Conservation (phyloP, 129 eudicot genomes). For the Artemisia tridentata region DNA sequence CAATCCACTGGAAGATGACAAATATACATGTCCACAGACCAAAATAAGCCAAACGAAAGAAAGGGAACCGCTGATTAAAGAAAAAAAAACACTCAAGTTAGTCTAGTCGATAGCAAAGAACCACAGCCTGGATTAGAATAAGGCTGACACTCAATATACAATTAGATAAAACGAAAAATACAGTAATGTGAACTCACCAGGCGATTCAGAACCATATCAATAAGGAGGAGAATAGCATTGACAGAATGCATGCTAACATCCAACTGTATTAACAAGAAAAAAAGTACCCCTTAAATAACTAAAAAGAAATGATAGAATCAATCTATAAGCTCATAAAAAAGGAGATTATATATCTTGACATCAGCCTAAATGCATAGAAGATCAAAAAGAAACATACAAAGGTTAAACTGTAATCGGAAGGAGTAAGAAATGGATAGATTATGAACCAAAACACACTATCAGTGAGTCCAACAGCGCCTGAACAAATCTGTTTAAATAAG, state of each 20-base stretch:
- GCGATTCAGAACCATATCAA: constrained; percentile 59
- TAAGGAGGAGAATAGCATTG: constrained; percentile 72
- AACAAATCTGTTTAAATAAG: constrained; percentile 43
- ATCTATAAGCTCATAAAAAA: not conserved
- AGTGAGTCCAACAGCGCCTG: constrained; percentile 88
- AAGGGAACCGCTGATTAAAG: constrained; percentile 70
- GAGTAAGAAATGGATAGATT: constrained; percentile 69
- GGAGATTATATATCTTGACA: not conserved
- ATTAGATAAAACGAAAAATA: not conserved
- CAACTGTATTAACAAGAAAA: constrained; percentile 44
- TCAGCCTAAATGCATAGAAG: too few relatives aligned
- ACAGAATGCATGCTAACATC: constrained; percentile 72
- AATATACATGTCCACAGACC: constrained; percentile 67
- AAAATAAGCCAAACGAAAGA: constrained; percentile 86
- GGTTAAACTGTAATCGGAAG: constrained; percentile 40
- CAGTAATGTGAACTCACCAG: constrained; percentile 47
- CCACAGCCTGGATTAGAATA: too few relatives aligned
- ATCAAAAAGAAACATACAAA: constrained; percentile 53
- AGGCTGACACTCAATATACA: too few relatives aligned
- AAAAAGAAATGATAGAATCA: not conserved
- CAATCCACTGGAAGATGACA: constrained; percentile 88
- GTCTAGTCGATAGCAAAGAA: constrained; percentile 7
- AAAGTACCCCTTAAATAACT: constrained; percentile 15
- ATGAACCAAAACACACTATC: constrained; percentile 84
- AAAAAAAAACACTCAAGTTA: constrained; percentile 10